Conservation (phyloP, 768 basidiomycete species). For the Crepidotus variabilis region DNA sequence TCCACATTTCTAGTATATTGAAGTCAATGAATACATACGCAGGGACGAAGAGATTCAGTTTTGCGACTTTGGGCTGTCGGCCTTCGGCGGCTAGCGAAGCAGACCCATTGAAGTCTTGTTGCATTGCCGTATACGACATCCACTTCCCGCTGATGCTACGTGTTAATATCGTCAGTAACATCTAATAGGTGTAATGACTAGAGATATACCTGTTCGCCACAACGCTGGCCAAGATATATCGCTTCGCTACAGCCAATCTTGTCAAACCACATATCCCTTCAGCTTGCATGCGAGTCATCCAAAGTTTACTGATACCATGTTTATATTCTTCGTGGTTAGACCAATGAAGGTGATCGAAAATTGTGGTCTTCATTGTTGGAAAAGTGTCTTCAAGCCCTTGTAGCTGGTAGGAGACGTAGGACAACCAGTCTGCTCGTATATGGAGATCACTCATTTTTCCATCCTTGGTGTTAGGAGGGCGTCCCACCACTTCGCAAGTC, state of each 20-base stretch:
- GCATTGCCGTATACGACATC: slow-evolving; percentile 70
- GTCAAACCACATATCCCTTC: slow-evolving; percentile 39
- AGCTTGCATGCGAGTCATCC: slow-evolving; percentile 43
- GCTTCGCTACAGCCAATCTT: slow-evolving; percentile 50
- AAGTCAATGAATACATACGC: slow-evolving; percentile 38
- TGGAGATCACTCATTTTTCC: not conserved
- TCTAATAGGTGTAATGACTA: not conserved
- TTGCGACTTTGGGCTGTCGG: slow-evolving; percentile 14
- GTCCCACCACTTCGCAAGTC: slow-evolving; percentile 73
- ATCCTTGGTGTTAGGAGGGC: slow-evolving; percentile 9
- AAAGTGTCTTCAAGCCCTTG: not conserved
- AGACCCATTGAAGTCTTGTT: slow-evolving; percentile 61
- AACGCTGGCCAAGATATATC: slow-evolving; percentile 67
- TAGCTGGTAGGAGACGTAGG: slow-evolving; percentile 39
- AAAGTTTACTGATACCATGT: slow-evolving; percentile 62
- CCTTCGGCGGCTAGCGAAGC: slow-evolving; percentile 1
- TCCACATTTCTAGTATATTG: not conserved
- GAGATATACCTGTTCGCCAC: slow-evolving; percentile 63
- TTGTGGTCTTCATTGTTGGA: slow-evolving; percentile 11
- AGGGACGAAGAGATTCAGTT: slow-evolving; percentile 61
- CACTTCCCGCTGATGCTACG: slow-evolving; percentile 64
- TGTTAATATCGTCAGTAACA: not conserved
- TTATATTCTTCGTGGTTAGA: slow-evolving; percentile 69
- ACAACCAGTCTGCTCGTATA: slow-evolving; percentile 64
- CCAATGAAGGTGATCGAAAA: slow-evolving; percentile 53